Percentiles rank a stretch among this genome's conserved stretches.
Evolutionary conservation across 495 filamentous ascomycete genomes (phyloP).

Genomic region (Aspergillus kassunensis): DNA sequence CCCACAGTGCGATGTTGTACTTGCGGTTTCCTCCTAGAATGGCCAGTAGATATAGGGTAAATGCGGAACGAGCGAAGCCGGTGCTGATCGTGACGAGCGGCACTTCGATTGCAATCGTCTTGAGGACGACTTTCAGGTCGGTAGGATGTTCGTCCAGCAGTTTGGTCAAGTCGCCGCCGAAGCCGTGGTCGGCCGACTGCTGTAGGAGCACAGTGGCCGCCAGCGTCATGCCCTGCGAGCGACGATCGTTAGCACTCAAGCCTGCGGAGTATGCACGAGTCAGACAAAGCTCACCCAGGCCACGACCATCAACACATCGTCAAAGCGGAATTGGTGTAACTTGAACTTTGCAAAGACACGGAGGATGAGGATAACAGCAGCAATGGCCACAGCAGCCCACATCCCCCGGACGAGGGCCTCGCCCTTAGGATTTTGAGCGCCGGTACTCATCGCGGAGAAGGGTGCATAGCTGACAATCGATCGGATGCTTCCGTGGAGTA

Average conservation of each 20-base stretch:
- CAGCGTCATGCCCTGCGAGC: slow-evolving; percentile 24
- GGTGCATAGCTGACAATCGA: too few relatives aligned
- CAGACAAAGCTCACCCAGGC: slow-evolving; percentile 30
- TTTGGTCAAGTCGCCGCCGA: slow-evolving; percentile 22
- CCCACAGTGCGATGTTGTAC: slow-evolving; percentile 27
- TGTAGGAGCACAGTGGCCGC: slow-evolving; percentile 26
- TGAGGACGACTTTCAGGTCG: slow-evolving; percentile 23
- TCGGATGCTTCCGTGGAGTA: too few relatives aligned
- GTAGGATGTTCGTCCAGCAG: slow-evolving; percentile 3
- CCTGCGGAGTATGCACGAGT: too few relatives aligned
- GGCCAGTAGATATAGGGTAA: slow-evolving; percentile 31
- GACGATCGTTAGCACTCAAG: not conserved
- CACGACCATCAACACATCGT: slow-evolving; percentile 37
- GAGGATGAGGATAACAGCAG: slow-evolving; percentile 31
- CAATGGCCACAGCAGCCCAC: slow-evolving; percentile 31
- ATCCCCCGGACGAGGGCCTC: slow-evolving; percentile 25
- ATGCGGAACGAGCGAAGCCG: slow-evolving; percentile 29
- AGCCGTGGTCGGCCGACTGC: slow-evolving; percentile 27
- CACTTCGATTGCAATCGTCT: slow-evolving; percentile 29
- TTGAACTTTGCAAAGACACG: slow-evolving; percentile 34
- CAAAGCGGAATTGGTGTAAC: slow-evolving; percentile 30
- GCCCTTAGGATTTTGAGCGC: slow-evolving; percentile 14
- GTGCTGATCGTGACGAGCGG: slow-evolving; percentile 34
- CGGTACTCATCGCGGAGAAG: too few relatives aligned
- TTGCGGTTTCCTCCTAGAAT: slow-evolving; percentile 28